phyloP scores from a whole-genome alignment of 1,284 basidiomycete genomes.

The Leccinum subrobustum region DNA sequence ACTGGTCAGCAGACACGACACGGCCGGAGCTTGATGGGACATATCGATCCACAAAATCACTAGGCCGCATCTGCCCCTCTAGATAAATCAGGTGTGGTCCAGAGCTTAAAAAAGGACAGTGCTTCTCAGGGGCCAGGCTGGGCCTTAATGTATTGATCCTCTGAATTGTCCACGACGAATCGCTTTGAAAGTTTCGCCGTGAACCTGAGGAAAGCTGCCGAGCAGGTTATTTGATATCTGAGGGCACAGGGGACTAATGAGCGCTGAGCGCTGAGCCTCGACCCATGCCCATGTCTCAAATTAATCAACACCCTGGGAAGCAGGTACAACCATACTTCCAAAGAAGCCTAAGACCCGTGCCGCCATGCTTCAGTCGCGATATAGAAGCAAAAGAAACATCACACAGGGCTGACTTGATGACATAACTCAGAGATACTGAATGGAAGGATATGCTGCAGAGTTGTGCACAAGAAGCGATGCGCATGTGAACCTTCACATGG shows the following conservation, averaged over 20 bases:
- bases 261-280: background rate
- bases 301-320: background rate
- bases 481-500: background rate
- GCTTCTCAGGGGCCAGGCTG: background rate
- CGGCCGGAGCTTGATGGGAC: background rate
- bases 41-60: background rate
- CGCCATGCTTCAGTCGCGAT: background rate
- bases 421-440: background rate
- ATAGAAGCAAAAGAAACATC: background rate
- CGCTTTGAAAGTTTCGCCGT: background rate
- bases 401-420: background rate
- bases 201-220: background rate
- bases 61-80: background rate
- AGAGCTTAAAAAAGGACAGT: background rate
- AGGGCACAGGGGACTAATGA: background rate
- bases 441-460: background rate
- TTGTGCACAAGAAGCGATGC: background rate
- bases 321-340: background rate
- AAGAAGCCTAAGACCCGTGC: background rate
- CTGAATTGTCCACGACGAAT: background rate
- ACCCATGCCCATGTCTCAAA: background rate
- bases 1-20: slow-evolving; percentile 14
- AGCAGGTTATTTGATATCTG: background rate
- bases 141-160: background rate
- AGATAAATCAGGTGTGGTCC: background rate